Base-by-base conservation (phyloP, 1,284 basidiomycete species). In the Moesziomyces parantarcticus region DNA sequence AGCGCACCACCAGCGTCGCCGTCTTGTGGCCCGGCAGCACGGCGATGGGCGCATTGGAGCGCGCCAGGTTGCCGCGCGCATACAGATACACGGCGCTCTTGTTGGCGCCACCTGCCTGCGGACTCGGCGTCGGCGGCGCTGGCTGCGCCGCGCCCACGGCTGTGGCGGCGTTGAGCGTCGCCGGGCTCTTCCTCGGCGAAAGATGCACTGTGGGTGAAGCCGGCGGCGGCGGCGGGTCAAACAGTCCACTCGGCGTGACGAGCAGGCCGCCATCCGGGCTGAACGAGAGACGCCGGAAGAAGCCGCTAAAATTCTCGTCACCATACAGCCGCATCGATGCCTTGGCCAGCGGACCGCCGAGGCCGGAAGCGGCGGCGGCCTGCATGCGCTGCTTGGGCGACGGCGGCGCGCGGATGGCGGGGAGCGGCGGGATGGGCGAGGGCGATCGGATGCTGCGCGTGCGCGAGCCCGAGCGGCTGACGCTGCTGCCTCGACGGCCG, bases 11-110 rank as follows among this genome's bases (percentile, higher is more conserved):
- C 2, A 98, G 90, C 75, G 92, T 94, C 0, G 94, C 91, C 67
- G 96, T 96, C 86, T 94, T 94, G 86, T 98, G 93, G 0, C 97
- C 97, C 0, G 97, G 95, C 3, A 99, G 87, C 80, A 95, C 93
- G 3, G 94, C 96, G 58, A 99, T 90, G 0, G 97, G 96, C 0
- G 92, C 90, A 47, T 92, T 88, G 1, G 76, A 71, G 5, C 65
- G 64, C 6, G 58, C 47, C 13, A 99, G 92, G 84, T 96, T 97
- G 21, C 92, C 93, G 34, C 96, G 89, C 5, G 93, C 93, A 85
- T 99, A 99, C 76, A 99, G 92, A 86, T 92, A 98, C 18, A 98
- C 96, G 0, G 94, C 87, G 16, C 87, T 87, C 72, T 85, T 86
- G 43, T 85, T 80, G 66, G 85, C 83, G 21, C 62, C 55, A 22